Evolutionary conservation across 768 basidiomycete species (phyloP), one percentile per base, ranked within the genome.

Genomic region (Pisolithus marmoratus): DNA sequence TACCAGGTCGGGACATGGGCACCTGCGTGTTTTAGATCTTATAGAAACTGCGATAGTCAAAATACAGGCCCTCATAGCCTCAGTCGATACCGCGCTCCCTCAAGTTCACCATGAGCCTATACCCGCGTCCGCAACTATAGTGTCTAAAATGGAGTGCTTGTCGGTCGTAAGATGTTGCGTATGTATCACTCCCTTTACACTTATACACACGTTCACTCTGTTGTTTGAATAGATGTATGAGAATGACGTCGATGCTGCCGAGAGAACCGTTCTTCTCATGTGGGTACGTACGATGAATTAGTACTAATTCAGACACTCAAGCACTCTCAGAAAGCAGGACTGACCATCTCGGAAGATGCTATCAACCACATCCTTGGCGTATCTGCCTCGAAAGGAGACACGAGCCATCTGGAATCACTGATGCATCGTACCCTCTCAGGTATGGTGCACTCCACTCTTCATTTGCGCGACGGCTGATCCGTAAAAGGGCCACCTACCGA

Each of bases 201-300:
- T 34, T 34, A 14, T 34, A 12, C 34, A 14, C 12, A 34, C 15
- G 12, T 34, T 34, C 12, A 34, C 34, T 34, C 34, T 2, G 14
- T 45, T 31, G 38, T 44, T 61, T 50, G 29, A 42, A 0, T 56
- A 87, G 85, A 60, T 82, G 20, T 61, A 70, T 17, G 64, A 70
- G 19, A 60, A 69, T 3, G 86, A 90, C 56, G 58, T 58, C 0
- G 59, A 67, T 23, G 74, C 78, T 1, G 83, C 80, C 1, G 76
- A 83, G 55, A 58, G 61, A 2, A 70, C 75, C 2, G 61, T 90
- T 8, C 64, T 72, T 17, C 65, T 89, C 2, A 84, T 86, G 78
- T 63, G 68, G 64, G 79, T 75, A 11, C 52, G 65, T 57, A 46
- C 14, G 34, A 7, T 8, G 20, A 38, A 36, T 4, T 9, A 4